A percentile compares a stretch with the other conserved stretches of the same genome.
Evolutionary conservation across 2,329 filamentous ascomycete genomes (phyloP).

Genomic region (Pseudogymnoascus sp.): DNA sequence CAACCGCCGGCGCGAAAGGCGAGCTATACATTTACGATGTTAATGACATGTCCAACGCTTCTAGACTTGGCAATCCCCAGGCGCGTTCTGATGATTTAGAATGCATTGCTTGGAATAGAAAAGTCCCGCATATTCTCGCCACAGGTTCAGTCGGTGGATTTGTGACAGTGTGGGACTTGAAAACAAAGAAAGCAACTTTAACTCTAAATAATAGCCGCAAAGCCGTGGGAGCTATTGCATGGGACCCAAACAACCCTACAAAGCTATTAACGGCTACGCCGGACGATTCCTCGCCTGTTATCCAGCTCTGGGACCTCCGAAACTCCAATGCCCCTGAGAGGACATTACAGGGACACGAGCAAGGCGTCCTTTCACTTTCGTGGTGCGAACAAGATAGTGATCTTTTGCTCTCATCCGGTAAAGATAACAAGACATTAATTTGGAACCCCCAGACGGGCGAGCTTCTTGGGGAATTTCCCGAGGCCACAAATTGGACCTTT

Average conservation of each 20-base stretch:
- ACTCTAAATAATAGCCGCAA: constrained; percentile 92
- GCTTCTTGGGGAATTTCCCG: constrained; percentile 82
- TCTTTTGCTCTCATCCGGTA: constrained; percentile 84
- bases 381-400: constrained; percentile 92
- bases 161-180: constrained; percentile 97
- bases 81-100: constrained; percentile 92
- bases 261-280: constrained; percentile 90
- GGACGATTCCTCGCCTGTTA: constrained; percentile 78
- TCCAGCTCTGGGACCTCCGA: constrained; percentile 87
- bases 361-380: constrained; percentile 85
- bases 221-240: constrained; percentile 88
- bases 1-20: constrained; percentile 87
- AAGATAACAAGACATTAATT: constrained; percentile 89
- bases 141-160: constrained; percentile 90
- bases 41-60: constrained; percentile 80
- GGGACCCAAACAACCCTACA: constrained; percentile 93
- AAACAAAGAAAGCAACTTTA: constrained; percentile 94
- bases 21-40: constrained; percentile 95
- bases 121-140: constrained; percentile 90
- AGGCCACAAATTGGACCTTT: constrained; percentile 99
- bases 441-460: constrained; percentile 95
- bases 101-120: constrained; percentile 96
- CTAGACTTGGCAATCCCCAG: constrained; percentile 78
- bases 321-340: constrained; percentile 93
- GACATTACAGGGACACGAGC: constrained; percentile 84